Evolutionary conservation across 2,329 filamentous ascomycete species (phyloP), one percentile per base, ranked within the genome.

Genomic region (Alternaria atra): DNA sequence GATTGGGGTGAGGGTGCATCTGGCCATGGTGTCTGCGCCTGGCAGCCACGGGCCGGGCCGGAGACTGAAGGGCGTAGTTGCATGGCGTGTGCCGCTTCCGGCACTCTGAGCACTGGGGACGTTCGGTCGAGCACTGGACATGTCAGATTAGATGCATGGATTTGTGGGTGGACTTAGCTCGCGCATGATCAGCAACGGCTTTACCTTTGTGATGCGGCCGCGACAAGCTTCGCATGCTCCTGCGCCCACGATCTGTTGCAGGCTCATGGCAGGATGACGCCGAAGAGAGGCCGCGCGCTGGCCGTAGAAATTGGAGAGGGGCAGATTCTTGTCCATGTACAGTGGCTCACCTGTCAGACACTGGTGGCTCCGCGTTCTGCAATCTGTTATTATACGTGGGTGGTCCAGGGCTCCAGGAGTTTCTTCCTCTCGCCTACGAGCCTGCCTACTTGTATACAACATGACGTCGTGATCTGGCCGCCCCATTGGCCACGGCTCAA

Each of bases 121-220:
- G 42, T 25, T 54, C 42, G 27, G 42, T 50, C 34, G 56, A 59
- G 35, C 51, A 59, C 48, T 58, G 23, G 17, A 32, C 13, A 23
- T n/a, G 55, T 58, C 27, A 53, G 48, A 25, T 32, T 20, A 13
- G 0, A 25, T 40, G 17, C 39, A 20, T 20, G 20, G 20, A 20
- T 20, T 2, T 20, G 7, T 29, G 23, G 8, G 42, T 55, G 25
- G 0, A 3, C 23, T 35, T 15, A 25, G 50, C 25, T 42, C 35
- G 50, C 29, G 25, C 37, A 47, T 23, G 12, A 39, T 20, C 52
- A 12, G 25, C 52, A 20, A 17, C 29, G 17, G 17, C 7, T 23
- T 32, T 57, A 52, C 54, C 46, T 52, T 42, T 8, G 54, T 57
- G 29, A 57, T 57, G 54, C 54, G 46, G 25, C 46, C 46, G 35